Conservation (phyloP, 2,329 filamentous ascomycete genomes). For the Colletotrichum eremochloae region DNA sequence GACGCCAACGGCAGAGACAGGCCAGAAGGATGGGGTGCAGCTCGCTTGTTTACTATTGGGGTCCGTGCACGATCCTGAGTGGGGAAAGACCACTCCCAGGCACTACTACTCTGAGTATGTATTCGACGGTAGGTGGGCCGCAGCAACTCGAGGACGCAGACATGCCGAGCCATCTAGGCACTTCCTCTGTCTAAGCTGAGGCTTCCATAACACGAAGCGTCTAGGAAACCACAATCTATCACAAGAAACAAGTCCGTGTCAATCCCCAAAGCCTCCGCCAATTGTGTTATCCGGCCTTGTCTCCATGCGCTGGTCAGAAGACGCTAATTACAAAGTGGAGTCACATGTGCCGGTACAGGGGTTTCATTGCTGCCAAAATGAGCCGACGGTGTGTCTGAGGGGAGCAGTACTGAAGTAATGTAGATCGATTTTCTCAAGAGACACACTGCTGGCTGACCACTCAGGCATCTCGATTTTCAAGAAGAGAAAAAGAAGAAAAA, state of each 20-base stretch:
- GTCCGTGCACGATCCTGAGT: slow-evolving; percentile 48
- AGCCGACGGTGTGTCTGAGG: slow-evolving; percentile 35
- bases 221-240: not conserved
- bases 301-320: slow-evolving; percentile 19
- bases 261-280: not conserved
- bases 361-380: slow-evolving; percentile 27
- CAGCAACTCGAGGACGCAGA: slow-evolving; percentile 13
- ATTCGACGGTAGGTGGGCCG: slow-evolving; percentile 28
- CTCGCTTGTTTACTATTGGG: slow-evolving; percentile 52
- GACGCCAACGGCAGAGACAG: slow-evolving; percentile 41
- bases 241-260: not conserved
- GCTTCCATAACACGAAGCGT: slow-evolving; percentile 1
- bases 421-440: not conserved
- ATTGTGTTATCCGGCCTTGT: slow-evolving; percentile 12
- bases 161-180: not conserved
- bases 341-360: slow-evolving; percentile 9
- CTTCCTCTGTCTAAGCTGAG: slow-evolving; percentile 1
- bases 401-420: not conserved
- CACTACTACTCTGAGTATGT: not conserved
- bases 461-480: not conserved
- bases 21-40: slow-evolving; percentile 44
- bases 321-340: slow-evolving; percentile 31
- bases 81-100: slow-evolving; percentile 47
- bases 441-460: not conserved
- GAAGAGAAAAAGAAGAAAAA: not conserved